phyloP scores from a whole-genome alignment of 495 filamentous ascomycete species.

The Tuber brumale region DNA sequence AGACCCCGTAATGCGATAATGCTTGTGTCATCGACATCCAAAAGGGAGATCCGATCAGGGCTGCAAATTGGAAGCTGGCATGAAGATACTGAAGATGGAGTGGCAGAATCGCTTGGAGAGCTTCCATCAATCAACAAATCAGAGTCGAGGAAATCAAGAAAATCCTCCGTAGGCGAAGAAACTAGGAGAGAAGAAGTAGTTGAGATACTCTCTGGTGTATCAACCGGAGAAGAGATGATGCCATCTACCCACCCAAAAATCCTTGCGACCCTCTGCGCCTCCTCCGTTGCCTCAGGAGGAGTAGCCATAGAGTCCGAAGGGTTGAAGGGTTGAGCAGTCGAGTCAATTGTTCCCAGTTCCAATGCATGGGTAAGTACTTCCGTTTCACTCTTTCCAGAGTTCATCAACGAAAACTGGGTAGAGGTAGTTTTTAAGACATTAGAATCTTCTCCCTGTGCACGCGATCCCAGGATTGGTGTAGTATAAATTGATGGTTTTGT shows the following conservation, averaged over 20 bases:
- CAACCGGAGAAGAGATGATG: background rate
- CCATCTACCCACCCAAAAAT: background rate
- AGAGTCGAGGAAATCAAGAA: background rate
- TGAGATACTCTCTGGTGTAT: background rate
- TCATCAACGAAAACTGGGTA: background rate
- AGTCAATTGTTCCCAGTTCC: background rate
- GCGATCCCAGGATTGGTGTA: background rate
- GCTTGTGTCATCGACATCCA: background rate
- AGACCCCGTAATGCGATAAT: background rate
- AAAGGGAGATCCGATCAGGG: background rate
- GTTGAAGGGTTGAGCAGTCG: background rate
- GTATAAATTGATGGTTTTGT: background rate
- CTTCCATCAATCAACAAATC: background rate
- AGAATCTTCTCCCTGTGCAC: background rate
- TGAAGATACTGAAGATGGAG: background rate
- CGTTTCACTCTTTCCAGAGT: background rate
- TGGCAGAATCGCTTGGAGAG: background rate
- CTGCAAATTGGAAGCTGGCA: too few species aligned
- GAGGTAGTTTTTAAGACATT: background rate
- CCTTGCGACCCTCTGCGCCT: background rate
- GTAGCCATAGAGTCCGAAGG: background rate
- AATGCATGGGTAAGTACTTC: background rate
- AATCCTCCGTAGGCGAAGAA: background rate
- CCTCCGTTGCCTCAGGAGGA: background rate
- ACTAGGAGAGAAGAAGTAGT: background rate